Evolutionary conservation across 2,329 filamentous ascomycete genomes (phyloP).

Genomic region (Lachnellula willkommii): DNA sequence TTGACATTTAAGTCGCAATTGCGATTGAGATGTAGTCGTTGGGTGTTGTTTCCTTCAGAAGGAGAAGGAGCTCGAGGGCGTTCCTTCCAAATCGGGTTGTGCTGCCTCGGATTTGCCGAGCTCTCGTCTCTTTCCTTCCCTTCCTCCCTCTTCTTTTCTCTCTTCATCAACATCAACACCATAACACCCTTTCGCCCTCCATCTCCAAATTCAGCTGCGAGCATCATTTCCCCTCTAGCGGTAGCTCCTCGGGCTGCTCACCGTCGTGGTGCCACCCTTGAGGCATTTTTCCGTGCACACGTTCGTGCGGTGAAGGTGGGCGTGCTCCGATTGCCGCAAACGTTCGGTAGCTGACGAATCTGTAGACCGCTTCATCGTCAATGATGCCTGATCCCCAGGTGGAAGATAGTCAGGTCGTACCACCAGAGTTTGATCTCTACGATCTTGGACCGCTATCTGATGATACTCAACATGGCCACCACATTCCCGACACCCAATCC

Average conservation of each 20-base stretch:
- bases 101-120: not conserved
- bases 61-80: not conserved
- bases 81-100: not conserved
- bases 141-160: not conserved
- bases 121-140: not conserved
- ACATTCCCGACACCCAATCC: not conserved
- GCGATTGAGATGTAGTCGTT: not conserved
- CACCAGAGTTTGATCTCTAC: too few species aligned
- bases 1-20: not conserved
- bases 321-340: not conserved
- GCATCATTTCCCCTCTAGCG: too few species aligned
- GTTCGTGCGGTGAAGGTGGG: not conserved
- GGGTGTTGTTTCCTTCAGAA: not conserved
- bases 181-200: not conserved
- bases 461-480: not conserved
- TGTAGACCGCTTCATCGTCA: not conserved
- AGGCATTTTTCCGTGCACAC: not conserved
- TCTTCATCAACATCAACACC: not conserved
- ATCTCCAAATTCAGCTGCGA: not conserved
- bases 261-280: not conserved
- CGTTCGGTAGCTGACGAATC: not conserved
- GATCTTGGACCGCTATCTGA: not conserved
- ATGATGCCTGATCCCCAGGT: not conserved
- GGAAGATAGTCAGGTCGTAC: constrained; percentile 13
- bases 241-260: too few species aligned